Evolutionary conservation across 2,329 filamentous ascomycete species (phyloP).

Genomic region (Nemania bipapillata): DNA sequence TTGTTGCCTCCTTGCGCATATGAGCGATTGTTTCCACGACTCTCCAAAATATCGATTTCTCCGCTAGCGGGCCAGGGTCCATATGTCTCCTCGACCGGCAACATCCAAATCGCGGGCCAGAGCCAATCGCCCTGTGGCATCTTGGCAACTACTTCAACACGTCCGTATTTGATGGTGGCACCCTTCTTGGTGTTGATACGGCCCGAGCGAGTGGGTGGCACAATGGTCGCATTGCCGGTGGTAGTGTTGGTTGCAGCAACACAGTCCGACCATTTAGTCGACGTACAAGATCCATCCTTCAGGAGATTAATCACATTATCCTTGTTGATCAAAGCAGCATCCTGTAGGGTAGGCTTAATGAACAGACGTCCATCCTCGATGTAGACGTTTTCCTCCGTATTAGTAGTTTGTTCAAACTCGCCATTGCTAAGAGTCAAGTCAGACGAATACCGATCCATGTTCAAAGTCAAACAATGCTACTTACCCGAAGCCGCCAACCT

Average conservation of each 20-base stretch:
- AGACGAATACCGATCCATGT: constrained; percentile 16
- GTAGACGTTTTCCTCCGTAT: constrained; percentile 77
- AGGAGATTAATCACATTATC: constrained; percentile 76
- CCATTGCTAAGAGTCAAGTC: constrained; percentile 69
- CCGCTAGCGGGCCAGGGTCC: constrained; percentile 82
- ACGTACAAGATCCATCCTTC: constrained; percentile 74
- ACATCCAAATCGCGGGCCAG: constrained; percentile 93
- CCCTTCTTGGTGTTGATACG: constrained; percentile 79
- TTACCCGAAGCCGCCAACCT: constrained; percentile 80
- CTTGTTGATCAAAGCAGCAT: constrained; percentile 71
- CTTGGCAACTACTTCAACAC: constrained; percentile 81
- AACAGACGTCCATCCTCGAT: constrained; percentile 74
- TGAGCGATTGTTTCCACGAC: constrained; percentile 82
- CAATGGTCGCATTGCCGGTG: constrained; percentile 73
- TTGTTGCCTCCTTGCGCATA: constrained; percentile 83
- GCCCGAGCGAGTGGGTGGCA: constrained; percentile 80
- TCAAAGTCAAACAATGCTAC: constrained; percentile 44
- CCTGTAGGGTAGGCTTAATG: constrained; percentile 82
- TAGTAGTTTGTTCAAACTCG: constrained; percentile 81
- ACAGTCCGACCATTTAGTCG: constrained; percentile 68
- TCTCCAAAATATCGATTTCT: constrained; percentile 85
- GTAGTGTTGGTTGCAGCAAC: constrained; percentile 79
- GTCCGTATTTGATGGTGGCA: constrained; percentile 79
- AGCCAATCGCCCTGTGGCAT: constrained; percentile 84
- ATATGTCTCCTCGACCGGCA: constrained; percentile 77